Conservation (phyloP, 495 filamentous ascomycete species). For the Xylaria acuta region DNA sequence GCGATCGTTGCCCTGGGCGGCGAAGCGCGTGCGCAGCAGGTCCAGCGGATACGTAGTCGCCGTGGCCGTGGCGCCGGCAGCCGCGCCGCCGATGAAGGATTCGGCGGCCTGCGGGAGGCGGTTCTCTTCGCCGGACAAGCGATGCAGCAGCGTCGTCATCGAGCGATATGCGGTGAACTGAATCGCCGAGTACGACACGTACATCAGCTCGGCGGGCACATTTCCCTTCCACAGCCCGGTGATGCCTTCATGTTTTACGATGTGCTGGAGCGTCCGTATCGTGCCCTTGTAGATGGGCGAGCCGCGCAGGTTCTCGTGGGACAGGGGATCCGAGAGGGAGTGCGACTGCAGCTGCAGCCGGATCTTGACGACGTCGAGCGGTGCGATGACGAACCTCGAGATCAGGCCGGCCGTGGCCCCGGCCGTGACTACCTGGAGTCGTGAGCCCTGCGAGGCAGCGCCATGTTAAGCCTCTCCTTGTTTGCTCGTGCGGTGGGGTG, state of each 20-base stretch:
- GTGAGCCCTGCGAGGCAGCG: slow-evolving; percentile 67
- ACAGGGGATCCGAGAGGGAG: slow-evolving; percentile 72
- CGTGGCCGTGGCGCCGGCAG: slow-evolving; percentile 81
- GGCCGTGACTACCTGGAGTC: slow-evolving; percentile 78
- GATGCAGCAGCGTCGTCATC: slow-evolving; percentile 65
- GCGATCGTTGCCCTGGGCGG: slow-evolving; percentile 85
- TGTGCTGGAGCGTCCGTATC: slow-evolving; percentile 73
- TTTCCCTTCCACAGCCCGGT: slow-evolving; percentile 97
- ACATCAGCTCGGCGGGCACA: slow-evolving; percentile 90
- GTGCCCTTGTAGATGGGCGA: slow-evolving; percentile 83
- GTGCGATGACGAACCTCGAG: slow-evolving; percentile 91
- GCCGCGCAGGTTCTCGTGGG: slow-evolving; percentile 52
- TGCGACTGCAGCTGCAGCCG: slow-evolving; percentile 90
- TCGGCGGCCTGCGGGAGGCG: slow-evolving; percentile 62
- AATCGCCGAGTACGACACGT: slow-evolving; percentile 83
- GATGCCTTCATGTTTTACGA: slow-evolving; percentile 79
- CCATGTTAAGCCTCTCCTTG: background rate
- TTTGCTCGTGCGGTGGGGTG: background rate
- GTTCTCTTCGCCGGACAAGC: slow-evolving; percentile 33
- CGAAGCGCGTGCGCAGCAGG: slow-evolving; percentile 91
- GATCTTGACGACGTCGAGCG: slow-evolving; percentile 95
- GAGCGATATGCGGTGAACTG: slow-evolving; percentile 93
- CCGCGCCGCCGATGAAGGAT: slow-evolving; percentile 79
- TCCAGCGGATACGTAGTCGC: slow-evolving; percentile 90
- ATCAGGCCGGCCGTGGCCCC: slow-evolving; percentile 89